These are phyloP conservation scores for Aegilops tauschii DNA, from an alignment of 176 grass and related monocot genomes.

Conservation along the genomic window DNA sequence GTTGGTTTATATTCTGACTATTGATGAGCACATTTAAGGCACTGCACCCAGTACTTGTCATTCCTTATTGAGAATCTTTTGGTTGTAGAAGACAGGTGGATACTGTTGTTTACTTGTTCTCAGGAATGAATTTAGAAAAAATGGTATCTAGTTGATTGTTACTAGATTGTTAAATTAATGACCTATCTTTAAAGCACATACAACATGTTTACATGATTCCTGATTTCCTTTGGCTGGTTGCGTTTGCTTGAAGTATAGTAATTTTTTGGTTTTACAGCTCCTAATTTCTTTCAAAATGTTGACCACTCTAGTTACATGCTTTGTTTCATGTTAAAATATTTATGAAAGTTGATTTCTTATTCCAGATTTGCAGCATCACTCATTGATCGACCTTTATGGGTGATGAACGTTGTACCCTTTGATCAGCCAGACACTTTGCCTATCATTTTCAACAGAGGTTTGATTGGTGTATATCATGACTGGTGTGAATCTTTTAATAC, in stretches of 20 bases:
- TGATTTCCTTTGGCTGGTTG: neutral
- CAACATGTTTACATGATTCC: constrained; percentile 7
- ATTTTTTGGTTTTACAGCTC: neutral
- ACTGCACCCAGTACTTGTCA: neutral
- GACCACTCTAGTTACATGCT: neutral
- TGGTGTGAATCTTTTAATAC: constrained; percentile 97
- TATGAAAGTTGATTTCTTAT: constrained; percentile 24
- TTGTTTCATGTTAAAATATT: constrained; percentile 14
- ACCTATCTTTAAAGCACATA: neutral
- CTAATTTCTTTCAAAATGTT: neutral
- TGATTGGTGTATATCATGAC: constrained; percentile 93
- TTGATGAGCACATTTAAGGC: constrained; percentile 8
- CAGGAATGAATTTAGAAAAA: neutral
- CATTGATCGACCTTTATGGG: constrained; percentile 72
- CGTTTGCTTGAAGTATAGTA: neutral
- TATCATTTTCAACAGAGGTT: constrained; percentile 82
- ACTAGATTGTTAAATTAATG: constrained; percentile 20
- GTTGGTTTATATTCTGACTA: neutral
- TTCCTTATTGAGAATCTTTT: constrained; percentile 8
- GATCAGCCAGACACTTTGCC: constrained; percentile 63
- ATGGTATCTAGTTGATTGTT: neutral
- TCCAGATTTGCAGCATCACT: constrained; percentile 81
- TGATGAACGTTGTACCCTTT: constrained; percentile 84
- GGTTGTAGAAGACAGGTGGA: neutral
- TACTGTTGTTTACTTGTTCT: constrained; percentile 9